A percentile compares a stretch with the other conserved stretches of the same genome.
Conservation (phyloP, 345 rosid species). For the Noccaea bulbosa region DNA sequence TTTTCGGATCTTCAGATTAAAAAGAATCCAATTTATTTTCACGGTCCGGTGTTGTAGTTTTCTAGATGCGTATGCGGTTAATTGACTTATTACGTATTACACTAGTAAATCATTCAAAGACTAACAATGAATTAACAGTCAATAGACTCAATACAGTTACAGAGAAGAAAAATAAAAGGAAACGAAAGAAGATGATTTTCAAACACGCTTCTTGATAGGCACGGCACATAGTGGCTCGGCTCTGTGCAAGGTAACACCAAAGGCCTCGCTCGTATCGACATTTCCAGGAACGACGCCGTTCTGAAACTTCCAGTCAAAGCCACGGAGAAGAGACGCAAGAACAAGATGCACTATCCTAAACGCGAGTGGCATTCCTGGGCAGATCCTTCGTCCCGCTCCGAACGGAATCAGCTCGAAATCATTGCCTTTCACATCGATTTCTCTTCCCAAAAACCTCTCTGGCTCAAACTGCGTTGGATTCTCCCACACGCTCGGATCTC, state of each 20-base stretch:
- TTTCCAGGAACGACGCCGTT: conserved; percentile 36
- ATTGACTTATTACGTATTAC: not conserved
- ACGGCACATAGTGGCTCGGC: conserved; percentile 34
- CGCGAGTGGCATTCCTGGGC: conserved; percentile 48
- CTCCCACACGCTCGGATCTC: conserved; percentile 43
- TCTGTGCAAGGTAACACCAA: conserved; percentile 39
- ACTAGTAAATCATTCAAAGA: not conserved
- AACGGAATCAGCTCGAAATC: conserved; percentile 39
- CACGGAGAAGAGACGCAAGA: conserved; percentile 47
- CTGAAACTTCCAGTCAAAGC: conserved; percentile 50
- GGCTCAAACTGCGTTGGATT: conserved; percentile 40
- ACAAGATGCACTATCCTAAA: conserved; percentile 47
- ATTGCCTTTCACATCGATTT: conserved; percentile 29
- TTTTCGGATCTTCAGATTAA: not conserved
- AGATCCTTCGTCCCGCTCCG: conserved; percentile 38
- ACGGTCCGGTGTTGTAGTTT: not conserved
- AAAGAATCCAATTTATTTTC: not conserved
- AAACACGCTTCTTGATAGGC: conserved; percentile 28
- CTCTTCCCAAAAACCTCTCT: conserved; percentile 31
- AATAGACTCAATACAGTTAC: no score
- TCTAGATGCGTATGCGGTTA: no score
- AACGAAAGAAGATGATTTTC: not conserved
- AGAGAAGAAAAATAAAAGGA: not conserved
- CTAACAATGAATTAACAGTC: no score
- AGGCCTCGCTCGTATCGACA: conserved; percentile 45